Evolutionary conservation across 768 basidiomycete genomes (phyloP).

Genomic region (Mycena indigotica): DNA sequence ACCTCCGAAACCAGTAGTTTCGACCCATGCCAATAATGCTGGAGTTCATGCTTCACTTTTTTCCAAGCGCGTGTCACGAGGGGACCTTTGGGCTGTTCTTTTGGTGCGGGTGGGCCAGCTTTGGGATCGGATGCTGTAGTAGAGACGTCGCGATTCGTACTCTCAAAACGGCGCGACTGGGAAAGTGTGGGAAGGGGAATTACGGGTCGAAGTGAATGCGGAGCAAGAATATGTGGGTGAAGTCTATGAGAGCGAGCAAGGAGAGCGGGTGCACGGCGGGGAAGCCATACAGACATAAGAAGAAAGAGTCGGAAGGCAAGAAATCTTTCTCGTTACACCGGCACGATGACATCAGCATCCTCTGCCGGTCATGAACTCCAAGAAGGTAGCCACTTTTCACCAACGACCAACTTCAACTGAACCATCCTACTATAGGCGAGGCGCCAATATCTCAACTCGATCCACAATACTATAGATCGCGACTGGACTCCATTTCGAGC

Average conservation of each 20-base stretch:
- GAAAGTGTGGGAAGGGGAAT: conserved; percentile 15
- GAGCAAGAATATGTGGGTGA: conserved; percentile 31
- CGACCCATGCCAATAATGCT: conserved; percentile 96
- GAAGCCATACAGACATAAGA: conserved; percentile 78
- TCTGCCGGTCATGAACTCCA: background rate
- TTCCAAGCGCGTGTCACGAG: conserved; percentile 77
- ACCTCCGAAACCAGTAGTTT: conserved; percentile 95
- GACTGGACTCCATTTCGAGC: conserved; percentile 77
- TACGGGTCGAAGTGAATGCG: conserved; percentile 23
- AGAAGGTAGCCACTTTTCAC: background rate
- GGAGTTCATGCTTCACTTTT: conserved; percentile 92
- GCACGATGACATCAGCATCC: background rate
- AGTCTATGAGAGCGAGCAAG: conserved; percentile 43
- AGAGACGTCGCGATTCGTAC: conserved; percentile 32
- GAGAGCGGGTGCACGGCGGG: conserved; percentile 51
- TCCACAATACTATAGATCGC: conserved; percentile 52
- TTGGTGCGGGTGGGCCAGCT: conserved; percentile 50
- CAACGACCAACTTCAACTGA: background rate
- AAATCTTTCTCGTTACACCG: conserved; percentile 9
- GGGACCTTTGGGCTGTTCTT: conserved; percentile 43
- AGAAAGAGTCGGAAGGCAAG: conserved; percentile 7
- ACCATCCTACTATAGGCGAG: conserved; percentile 38
- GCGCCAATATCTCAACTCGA: conserved; percentile 60
- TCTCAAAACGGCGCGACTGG: conserved; percentile 35
- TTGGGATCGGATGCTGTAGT: conserved; percentile 44